Conservation (phyloP, 2,329 filamentous ascomycete species). For the Fusarium siculi region DNA sequence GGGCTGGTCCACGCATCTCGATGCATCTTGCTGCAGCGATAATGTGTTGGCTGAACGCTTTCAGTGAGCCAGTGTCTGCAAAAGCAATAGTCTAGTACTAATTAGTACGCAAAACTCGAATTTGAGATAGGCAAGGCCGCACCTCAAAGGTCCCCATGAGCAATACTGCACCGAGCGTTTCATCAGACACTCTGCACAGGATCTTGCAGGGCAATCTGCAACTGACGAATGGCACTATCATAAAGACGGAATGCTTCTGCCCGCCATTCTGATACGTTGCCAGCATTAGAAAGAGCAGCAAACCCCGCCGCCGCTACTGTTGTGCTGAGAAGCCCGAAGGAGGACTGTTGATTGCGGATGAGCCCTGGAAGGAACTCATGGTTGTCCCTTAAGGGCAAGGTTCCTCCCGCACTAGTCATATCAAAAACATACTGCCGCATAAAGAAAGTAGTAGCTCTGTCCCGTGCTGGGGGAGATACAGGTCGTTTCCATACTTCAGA, state of each 20-base stretch:
- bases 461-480: conserved; percentile 17
- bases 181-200: conserved; percentile 20
- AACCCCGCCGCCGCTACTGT: conserved; percentile 28
- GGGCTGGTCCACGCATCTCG: conserved; percentile 31
- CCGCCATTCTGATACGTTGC: conserved; percentile 19
- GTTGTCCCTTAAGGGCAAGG: background rate
- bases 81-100: conserved; percentile 26
- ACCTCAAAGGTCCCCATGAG: conserved; percentile 39
- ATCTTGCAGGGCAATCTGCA: conserved; percentile 24
- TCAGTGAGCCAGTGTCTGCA: conserved; percentile 24
- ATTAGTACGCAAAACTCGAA: background rate
- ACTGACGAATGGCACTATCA: conserved; percentile 20
- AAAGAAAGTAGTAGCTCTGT: conserved; percentile 34
- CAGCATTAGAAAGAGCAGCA: conserved; percentile 37
- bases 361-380: conserved; percentile 36
- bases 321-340: conserved; percentile 29
- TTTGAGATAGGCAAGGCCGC: background rate
- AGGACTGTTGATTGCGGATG: conserved; percentile 5
- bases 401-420: background rate
- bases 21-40: conserved; percentile 38
- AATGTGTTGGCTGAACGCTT: conserved; percentile 33
- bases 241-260: conserved; percentile 32
- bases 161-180: conserved; percentile 33
- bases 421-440: conserved; percentile 30
- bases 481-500: background rate